phyloP scores from a whole-genome alignment of 2,329 filamentous ascomycete species.

The Niveomyces coronatus region DNA sequence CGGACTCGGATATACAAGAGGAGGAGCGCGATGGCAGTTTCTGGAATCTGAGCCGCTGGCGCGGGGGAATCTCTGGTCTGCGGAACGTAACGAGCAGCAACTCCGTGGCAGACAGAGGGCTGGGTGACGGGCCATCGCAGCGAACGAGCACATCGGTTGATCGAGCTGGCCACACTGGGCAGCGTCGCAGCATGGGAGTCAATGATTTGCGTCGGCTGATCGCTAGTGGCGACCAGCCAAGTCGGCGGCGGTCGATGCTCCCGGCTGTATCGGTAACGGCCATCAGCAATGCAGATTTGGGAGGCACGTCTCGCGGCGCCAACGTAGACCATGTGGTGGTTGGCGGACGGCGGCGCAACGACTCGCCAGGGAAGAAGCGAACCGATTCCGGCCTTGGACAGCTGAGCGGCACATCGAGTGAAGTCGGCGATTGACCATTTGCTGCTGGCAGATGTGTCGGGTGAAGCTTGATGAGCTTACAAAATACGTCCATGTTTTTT shows the following conservation, averaged over 20 bases:
- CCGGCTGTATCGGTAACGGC: constrained; percentile 13
- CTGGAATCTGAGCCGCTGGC: constrained; percentile 49
- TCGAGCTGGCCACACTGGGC: constrained; percentile 17
- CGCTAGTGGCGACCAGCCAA: constrained; percentile 15
- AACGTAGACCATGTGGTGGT: neutral
- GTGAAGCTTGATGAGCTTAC: neutral
- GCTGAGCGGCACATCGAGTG: constrained; percentile 19
- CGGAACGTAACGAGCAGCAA: constrained; percentile 19
- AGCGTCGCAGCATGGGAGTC: constrained; percentile 21
- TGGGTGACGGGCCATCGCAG: constrained; percentile 10
- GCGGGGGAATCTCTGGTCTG: constrained; percentile 27
- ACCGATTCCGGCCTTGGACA: constrained; percentile 25
- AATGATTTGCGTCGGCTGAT: constrained; percentile 19
- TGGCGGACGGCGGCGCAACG: constrained; percentile 10
- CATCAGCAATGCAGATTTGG: constrained; percentile 14
- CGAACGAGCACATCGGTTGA: constrained; percentile 24
- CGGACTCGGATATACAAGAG: constrained; percentile 26
- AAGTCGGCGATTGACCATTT: constrained; percentile 6
- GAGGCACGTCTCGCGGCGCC: constrained; percentile 9
- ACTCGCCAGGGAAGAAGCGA: constrained; percentile 19
- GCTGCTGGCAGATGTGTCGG: neutral
- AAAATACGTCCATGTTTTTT: no score
- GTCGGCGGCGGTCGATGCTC: constrained; percentile 22
- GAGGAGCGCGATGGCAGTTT: constrained; percentile 37
- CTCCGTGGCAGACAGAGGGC: constrained; percentile 13